phyloP scores from a whole-genome alignment of 2,329 filamentous ascomycete genomes.

The Paecilomyces sp. region DNA sequence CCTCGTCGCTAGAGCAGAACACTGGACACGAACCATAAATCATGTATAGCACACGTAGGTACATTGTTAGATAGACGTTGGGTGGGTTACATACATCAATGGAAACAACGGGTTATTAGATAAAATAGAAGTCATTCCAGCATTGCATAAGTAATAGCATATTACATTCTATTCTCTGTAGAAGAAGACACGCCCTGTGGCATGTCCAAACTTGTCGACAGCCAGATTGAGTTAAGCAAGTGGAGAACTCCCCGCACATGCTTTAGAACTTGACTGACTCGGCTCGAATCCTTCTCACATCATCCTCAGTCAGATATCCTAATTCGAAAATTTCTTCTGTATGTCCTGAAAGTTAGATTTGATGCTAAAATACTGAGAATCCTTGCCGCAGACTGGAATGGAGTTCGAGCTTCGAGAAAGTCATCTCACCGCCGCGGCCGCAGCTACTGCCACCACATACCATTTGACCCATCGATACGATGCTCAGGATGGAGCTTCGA shows the following conservation, averaged over 20 bases:
- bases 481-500: neutral
- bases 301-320: neutral
- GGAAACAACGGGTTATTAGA: neutral
- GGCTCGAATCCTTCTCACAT: neutral
- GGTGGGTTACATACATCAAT: neutral
- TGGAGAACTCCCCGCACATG: neutral
- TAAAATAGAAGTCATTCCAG: neutral
- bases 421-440: neutral
- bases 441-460: neutral
- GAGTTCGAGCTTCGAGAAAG: neutral
- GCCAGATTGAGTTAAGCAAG: neutral
- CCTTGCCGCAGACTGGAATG: neutral
- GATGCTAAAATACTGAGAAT: neutral
- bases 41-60: neutral
- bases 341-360: neutral
- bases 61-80: neutral
- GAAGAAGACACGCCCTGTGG: neutral
- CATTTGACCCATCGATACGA: too few relatives aligned
- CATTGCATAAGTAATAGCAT: neutral
- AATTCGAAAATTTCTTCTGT: neutral
- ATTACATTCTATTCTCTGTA: neutral
- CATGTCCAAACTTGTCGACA: neutral
- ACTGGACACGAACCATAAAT: neutral
- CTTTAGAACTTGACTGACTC: neutral
- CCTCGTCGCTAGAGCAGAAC: neutral